Conservation (phyloP, 257 asterid species). For the Buddleja alternifolia region DNA sequence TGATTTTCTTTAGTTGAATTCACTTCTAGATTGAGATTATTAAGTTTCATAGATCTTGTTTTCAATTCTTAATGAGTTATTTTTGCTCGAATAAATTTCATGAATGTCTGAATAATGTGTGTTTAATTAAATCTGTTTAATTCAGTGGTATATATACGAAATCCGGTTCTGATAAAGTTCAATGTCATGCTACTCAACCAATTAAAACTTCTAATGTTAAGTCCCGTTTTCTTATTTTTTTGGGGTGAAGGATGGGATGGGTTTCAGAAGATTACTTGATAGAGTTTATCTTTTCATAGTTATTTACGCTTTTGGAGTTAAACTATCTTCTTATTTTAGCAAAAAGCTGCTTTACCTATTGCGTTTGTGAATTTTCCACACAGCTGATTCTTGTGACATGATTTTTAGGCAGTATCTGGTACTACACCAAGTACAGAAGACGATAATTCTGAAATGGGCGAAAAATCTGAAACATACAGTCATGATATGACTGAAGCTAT, state of each 20-base stretch:
- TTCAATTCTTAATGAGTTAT: not conserved
- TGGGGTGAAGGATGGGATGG: not conserved
- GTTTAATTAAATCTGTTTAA: not conserved
- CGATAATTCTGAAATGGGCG: constrained; percentile 45
- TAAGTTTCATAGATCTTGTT: not conserved
- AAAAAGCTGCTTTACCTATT: not conserved
- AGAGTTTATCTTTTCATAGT: not conserved
- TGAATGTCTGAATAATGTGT: not conserved
- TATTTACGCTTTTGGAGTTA: not conserved
- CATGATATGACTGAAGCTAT: constrained; percentile 92
- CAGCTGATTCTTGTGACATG: constrained; percentile 8
- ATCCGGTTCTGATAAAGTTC: not conserved
- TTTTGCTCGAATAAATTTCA: not conserved
- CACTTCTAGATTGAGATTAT: not conserved
- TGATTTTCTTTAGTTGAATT: constrained; percentile 4
- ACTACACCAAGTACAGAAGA: constrained; percentile 64
- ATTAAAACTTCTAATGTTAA: no score
- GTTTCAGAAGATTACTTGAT: not conserved
- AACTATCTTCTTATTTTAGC: not conserved
- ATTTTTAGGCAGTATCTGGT: constrained; percentile 69
- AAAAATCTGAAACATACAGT: constrained; percentile 84
- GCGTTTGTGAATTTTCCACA: not conserved
- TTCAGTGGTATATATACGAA: not conserved
- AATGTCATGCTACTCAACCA: no score
- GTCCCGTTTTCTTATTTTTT: not conserved